Base-by-base conservation (phyloP, 768 basidiomycete species). In the Boletus speciosus region DNA sequence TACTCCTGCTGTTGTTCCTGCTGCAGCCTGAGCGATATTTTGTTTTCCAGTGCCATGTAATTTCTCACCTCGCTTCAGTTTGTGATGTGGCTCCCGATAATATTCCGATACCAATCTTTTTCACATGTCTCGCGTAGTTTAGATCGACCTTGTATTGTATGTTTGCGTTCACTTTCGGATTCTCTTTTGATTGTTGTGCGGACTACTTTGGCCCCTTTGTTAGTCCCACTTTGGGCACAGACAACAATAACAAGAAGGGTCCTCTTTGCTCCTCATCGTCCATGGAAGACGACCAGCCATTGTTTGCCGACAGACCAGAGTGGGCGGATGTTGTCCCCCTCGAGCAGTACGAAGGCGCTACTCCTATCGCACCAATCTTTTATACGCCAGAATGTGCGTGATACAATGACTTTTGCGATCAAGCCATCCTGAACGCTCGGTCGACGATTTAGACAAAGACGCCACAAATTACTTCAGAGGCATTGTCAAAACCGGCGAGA, bases 381-480 rank as follows among this genome's bases (percentile, higher is more conserved):
- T 99, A 99, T 66, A 83, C 84, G 4, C 76, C 77, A 37, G 87
- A 93, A 77, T 99, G 96, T 95, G 52, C 66, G 90, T 78, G 40
- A 43, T 57, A 31, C 46, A 36, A 27, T 46, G 31, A 50, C 46
- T 9, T 34, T 40, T 49, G 38, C 25, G 48, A 50, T 56, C 41
- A 2, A 19, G 19, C 36, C 49, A 48, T 51, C 55, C 45, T 48
- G 54, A 58, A 47, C 39, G 15, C 45, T n/a, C 12, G 27, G 53
- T 42, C 47, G 21, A 54, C 42, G 40, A 52, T 55, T 14, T 60
- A 98, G 95, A 98, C 74, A 89, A 86, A 59, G 93, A 96, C 73
- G 93, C 90, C 1, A 94, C 94, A 52, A 82, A 90, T 63, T 94
- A 94, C 71, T 94, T 98, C 66, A 86, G 96, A 48, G 93, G 84